Base-by-base conservation (phyloP, 139 green algal genomes). In the Penium margaritaceum region DNA sequence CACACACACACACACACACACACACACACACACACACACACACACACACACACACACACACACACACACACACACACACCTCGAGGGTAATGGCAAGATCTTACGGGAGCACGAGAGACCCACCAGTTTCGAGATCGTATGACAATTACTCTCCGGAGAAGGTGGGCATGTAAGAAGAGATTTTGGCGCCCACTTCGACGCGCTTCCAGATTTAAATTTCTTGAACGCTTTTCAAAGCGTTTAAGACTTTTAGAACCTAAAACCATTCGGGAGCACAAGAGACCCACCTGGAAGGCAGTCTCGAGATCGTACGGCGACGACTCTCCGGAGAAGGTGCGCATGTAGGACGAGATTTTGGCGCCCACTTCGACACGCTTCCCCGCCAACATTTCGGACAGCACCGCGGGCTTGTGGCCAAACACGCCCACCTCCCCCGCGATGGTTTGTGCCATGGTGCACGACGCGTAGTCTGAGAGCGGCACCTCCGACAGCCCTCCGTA, bases 361-460 rank as follows among this genome's bases (percentile, higher is more conserved):
- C 32, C 34, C 19, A 87, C 81, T 7, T 83, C 75, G 24, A 35
- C 51, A 41, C 82, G 60, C 70, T 85, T 87, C 64, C 87, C 88
- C 44, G 85, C 86, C 70, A 95, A 70, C 41, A 91, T 66, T 54
- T 93, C 89, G 19, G 53, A 62, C 37, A 91, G 57, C 15, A 90
- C 77, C 30, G 84, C 65, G 14, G 81, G 81, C 57, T 87, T 89
- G 79, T 87, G 70, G 21, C 90, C 90, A 78, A 88, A 95, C 2
- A 89, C 58, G 2, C 90, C 90, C 54, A 95, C 72, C 80, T 95
- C 85, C 3, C 74, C 65, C 2, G 89, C 88, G 5, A 96, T 78
- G 0, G 77, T 85, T 17, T 73, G 51, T 15, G 47, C 68, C 75
- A 82, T 82, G 63, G 36, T 77, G 5, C 54, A 61, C 5, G 82